Conservation (phyloP, 768 basidiomycete species). For the Tubosaeta sp. region DNA sequence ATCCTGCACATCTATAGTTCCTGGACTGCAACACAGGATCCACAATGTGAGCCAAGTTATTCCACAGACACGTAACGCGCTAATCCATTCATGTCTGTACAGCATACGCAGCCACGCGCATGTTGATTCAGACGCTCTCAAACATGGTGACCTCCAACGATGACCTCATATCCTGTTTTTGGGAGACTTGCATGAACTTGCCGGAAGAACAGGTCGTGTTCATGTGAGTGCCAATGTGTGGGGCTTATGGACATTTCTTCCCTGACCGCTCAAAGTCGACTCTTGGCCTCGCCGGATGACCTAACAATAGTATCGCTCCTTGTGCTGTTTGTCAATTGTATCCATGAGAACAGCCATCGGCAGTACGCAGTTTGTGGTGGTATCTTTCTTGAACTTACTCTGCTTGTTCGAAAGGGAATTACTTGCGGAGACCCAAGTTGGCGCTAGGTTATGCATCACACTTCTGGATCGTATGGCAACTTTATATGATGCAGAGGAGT, state of each 20-base stretch:
- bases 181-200: constrained; percentile 61
- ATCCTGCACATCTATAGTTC: constrained; percentile 74
- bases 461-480: constrained; percentile 71
- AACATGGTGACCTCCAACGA: constrained; percentile 81
- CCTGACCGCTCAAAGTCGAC: constrained; percentile 39
- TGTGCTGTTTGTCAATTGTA: constrained; percentile 70
- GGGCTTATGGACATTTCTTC: background rate
- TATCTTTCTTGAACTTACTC: constrained; percentile 7
- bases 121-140: constrained; percentile 74
- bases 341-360: constrained; percentile 51
- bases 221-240: constrained; percentile 47
- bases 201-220: constrained; percentile 73
- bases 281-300: constrained; percentile 61
- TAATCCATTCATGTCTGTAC: constrained; percentile 1
- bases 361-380: constrained; percentile 41
- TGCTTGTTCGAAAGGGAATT: constrained; percentile 34
- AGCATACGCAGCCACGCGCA: constrained; percentile 63
- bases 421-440: constrained; percentile 50
- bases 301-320: constrained; percentile 58
- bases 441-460: constrained; percentile 60
- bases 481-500: constrained; percentile 64
- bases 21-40: constrained; percentile 64
- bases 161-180: constrained; percentile 48
- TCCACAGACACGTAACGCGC: background rate
- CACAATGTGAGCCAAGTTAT: constrained; percentile 42